A percentile compares a stretch with the other conserved stretches of the same genome.
phyloP scores from a whole-genome alignment of 306 rosid genomes.

The Trifolium repens region DNA sequence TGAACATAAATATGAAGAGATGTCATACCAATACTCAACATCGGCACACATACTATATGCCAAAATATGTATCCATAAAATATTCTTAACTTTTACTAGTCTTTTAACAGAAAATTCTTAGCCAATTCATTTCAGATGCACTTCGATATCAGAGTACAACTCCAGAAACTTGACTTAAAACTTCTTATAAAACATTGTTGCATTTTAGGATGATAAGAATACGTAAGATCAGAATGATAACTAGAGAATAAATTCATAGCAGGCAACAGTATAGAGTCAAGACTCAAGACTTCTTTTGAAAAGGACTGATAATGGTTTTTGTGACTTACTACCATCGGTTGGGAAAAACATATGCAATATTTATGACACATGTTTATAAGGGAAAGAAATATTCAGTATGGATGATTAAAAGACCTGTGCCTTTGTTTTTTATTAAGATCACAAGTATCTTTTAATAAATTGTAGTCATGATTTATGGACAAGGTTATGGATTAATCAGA shows the following conservation, averaged over 20 bases:
- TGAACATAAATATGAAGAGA: neutral
- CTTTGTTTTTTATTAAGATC: neutral
- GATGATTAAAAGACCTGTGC: neutral
- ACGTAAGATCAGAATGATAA: constrained; percentile 4
- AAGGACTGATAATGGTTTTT: neutral
- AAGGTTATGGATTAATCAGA: neutral
- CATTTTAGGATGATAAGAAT: neutral
- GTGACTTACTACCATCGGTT: neutral
- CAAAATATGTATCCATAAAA: neutral
- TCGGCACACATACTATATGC: neutral
- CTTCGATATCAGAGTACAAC: neutral
- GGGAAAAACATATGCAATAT: neutral
- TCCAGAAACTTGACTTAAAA: neutral
- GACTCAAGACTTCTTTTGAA: constrained; percentile 11
- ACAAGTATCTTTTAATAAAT: neutral
- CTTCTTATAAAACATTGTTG: neutral
- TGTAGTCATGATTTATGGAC: neutral
- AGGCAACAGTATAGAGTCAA: neutral
- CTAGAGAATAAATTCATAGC: neutral
- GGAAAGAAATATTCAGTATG: neutral
- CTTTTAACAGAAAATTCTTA: neutral
- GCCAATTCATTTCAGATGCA: neutral
- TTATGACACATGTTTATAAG: neutral
- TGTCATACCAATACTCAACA: neutral
- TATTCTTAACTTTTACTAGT: neutral